Evolutionary conservation across 2,329 filamentous ascomycete species (phyloP).

Genomic region (Furcasterigmium furcatum): DNA sequence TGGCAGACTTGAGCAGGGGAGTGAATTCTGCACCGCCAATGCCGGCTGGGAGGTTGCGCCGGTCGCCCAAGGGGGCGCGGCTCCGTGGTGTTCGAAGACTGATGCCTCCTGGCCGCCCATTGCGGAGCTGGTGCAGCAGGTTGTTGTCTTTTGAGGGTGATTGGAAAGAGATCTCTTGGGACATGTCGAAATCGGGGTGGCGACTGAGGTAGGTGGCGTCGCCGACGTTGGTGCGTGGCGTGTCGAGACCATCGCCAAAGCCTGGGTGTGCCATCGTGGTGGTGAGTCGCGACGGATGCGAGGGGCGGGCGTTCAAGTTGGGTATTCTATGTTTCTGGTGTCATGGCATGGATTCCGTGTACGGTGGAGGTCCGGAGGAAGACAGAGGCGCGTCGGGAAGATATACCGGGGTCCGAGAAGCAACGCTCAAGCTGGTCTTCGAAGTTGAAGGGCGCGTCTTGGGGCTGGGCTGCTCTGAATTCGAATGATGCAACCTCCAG

Average conservation of each 20-base stretch:
- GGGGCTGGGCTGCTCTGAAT: too few relatives aligned
- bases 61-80: slow-evolving; percentile 67
- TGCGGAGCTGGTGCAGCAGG: slow-evolving; percentile 71
- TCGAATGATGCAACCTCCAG: too few relatives aligned
- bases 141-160: slow-evolving; percentile 77
- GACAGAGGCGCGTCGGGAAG: slow-evolving; percentile 4
- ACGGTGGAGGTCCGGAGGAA: too few relatives aligned
- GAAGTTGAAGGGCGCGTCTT: too few relatives aligned
- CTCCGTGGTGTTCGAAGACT: slow-evolving; percentile 72
- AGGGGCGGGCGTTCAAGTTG: not conserved
- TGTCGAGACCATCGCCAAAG: slow-evolving; percentile 66
- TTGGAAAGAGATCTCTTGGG: slow-evolving; percentile 82
- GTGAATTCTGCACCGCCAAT: slow-evolving; percentile 81
- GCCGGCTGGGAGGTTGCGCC: slow-evolving; percentile 66
- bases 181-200: slow-evolving; percentile 75
- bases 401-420: not conserved
- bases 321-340: not conserved
- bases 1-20: slow-evolving; percentile 81
- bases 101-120: slow-evolving; percentile 54
- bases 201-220: slow-evolving; percentile 78
- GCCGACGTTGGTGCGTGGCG: slow-evolving; percentile 79
- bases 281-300: not conserved
- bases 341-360: slow-evolving; percentile 2
- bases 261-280: slow-evolving; percentile 61
- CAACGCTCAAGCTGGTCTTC: too few relatives aligned